These are phyloP conservation scores for Diutina pseudorugosa DNA, from an alignment of 1,139 yeast genomes.

Conservation along the genomic window DNA sequence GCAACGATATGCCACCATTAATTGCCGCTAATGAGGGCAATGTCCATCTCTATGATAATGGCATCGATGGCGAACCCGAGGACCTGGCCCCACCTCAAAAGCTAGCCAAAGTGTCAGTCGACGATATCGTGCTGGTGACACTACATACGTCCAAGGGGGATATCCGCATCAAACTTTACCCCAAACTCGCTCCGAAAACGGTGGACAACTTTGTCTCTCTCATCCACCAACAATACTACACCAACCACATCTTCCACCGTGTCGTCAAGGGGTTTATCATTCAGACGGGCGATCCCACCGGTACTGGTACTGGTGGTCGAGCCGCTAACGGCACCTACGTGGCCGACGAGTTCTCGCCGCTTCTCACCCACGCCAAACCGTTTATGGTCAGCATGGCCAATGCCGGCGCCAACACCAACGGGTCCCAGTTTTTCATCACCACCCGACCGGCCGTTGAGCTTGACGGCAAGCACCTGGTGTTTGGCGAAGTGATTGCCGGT, in stretches of 20 bases:
- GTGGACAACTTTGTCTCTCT: constrained; percentile 31
- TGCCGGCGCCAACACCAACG: constrained; percentile 29
- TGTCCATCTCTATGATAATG: constrained; percentile 5
- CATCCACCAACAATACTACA: constrained; percentile 26
- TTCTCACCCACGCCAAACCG: neutral
- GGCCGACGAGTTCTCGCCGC: neutral
- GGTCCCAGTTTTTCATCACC: constrained; percentile 29
- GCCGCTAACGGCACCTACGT: neutral
- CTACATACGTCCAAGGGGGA: constrained; percentile 38
- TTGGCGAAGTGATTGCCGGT: constrained; percentile 40
- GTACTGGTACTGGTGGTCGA: neutral
- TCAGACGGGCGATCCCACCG: neutral
- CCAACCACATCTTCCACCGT: constrained; percentile 15
- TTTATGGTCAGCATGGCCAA: constrained; percentile 22
- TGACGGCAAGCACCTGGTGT: constrained; percentile 45
- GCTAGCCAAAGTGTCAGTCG: neutral
- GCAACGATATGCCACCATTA: constrained; percentile 23
- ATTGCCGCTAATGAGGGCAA: constrained; percentile 11
- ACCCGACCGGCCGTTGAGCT: constrained; percentile 15
- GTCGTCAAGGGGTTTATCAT: constrained; percentile 8
- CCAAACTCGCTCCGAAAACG: constrained; percentile 26
- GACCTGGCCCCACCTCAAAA: constrained; percentile 5
- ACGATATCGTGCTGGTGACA: constrained; percentile 9
- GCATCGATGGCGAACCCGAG: neutral
- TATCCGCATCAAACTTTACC: constrained; percentile 24